Percentiles rank a stretch among this genome's conserved stretches.
Evolutionary conservation across 1,284 basidiomycete species (phyloP).

Genomic region (Ganoderma multipileum): DNA sequence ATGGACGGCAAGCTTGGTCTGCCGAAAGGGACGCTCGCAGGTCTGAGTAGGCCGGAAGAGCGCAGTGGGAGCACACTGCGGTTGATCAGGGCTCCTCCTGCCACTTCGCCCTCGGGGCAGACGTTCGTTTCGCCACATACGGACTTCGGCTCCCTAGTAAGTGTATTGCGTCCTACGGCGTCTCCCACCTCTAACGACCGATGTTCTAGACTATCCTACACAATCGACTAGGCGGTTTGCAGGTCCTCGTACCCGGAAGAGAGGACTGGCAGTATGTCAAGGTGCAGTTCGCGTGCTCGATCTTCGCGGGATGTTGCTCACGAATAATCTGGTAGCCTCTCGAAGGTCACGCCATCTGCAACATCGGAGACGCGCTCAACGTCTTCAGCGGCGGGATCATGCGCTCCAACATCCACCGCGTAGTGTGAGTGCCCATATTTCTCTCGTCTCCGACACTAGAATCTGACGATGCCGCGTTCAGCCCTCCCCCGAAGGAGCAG

Average conservation of each 20-base stretch:
- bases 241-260: constrained; percentile 67
- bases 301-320: background rate
- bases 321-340: constrained; percentile 34
- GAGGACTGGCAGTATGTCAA: constrained; percentile 75
- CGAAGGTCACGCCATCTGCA: constrained; percentile 44
- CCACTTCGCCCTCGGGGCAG: constrained; percentile 14
- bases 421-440: constrained; percentile 35
- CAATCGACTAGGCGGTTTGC: constrained; percentile 74
- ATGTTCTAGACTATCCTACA: constrained; percentile 53
- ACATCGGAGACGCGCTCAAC: constrained; percentile 48
- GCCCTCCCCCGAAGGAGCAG: constrained; percentile 41
- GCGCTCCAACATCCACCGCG: constrained; percentile 44
- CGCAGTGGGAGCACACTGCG: constrained; percentile 26
- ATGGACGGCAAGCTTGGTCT: constrained; percentile 40
- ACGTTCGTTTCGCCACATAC: constrained; percentile 27
- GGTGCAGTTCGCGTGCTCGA: constrained; percentile 39
- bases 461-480: constrained; percentile 1
- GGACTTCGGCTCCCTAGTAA: constrained; percentile 30
- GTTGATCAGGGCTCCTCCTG: constrained; percentile 22
- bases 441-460: background rate
- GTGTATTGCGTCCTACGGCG: background rate
- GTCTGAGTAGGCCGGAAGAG: constrained; percentile 18
- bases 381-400: constrained; percentile 48
- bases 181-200: constrained; percentile 29
- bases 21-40: constrained; percentile 22